Base-by-base conservation (phyloP, 495 filamentous ascomycete genomes). In the Oleoguttula mirabilis region DNA sequence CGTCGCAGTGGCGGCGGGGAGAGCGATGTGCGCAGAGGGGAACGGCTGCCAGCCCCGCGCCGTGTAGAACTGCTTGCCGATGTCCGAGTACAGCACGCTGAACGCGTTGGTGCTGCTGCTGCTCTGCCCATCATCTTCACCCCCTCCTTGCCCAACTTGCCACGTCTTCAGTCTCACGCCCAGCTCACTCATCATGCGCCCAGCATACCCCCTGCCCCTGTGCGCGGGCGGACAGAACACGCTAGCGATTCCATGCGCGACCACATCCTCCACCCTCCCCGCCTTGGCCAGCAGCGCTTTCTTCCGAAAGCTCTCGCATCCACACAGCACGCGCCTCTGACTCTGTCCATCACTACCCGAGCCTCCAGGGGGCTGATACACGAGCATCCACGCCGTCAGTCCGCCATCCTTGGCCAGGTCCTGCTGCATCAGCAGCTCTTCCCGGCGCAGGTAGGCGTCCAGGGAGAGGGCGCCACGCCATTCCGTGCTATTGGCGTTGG, bases 11-110 rank as follows among this genome's bases (percentile, higher is more conserved):
- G 63, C 34, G 32, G 76, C 67, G 14, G 70, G 60, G 31, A 92
- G 71, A 21, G 70, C 59, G 39, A 88, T 70, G 47, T 94, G 88
- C 12, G 69, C 65, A 21, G 80, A 86, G 7, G 64, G 61, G 51
- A 78, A 88, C 0, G 80, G 69, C 39, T 71, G 62, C 90, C 90
- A 98, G 21, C 87, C 90, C 47, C 74, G 71, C 37, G 68, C 71
- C 6, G 84, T 72, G 60, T 95, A 98, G 60, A 92, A 95, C n/a
- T 61, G 60, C 67, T 92, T 94, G 3, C 90, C 90, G 53, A 98
- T 94, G 60, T 98, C 90, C 8, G 88, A 95, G 62, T 80, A 98
- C 23, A 98, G 61, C 19, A 88, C 73, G 7, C 79, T 80, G 55
- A 83, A 86, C 15, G 75, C 44, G 8, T 8, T 14, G 27, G 8